Conservation (phyloP, 192 early-diverging fungal species). For the Oehlia diaphana region DNA sequence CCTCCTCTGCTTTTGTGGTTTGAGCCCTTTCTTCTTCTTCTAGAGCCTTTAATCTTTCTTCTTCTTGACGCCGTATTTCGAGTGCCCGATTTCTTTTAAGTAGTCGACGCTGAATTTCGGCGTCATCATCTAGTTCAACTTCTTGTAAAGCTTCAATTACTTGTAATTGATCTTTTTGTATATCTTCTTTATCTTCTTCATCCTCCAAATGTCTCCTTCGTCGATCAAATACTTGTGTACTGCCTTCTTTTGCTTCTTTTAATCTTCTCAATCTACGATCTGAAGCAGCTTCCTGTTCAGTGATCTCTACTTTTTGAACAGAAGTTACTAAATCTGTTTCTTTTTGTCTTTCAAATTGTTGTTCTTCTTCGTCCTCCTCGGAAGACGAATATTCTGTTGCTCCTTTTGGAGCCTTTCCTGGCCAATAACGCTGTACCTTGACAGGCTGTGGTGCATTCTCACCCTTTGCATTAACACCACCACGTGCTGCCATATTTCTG, state of each 20-base stretch:
- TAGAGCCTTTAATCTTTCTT: conserved; percentile 27
- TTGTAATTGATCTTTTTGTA: conserved; percentile 34
- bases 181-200: conserved; percentile 51
- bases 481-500: conserved; percentile 27
- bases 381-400: conserved; percentile 55
- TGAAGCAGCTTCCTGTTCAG: conserved; percentile 39
- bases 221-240: conserved; percentile 29
- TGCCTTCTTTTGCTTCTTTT: conserved; percentile 35
- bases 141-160: conserved; percentile 32
- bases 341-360: conserved; percentile 32
- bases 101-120: conserved; percentile 26
- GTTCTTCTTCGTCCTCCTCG: conserved; percentile 52
- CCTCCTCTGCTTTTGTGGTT: neutral
- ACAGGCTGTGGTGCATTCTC: conserved; percentile 38
- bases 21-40: conserved; percentile 27
- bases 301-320: conserved; percentile 46
- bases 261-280: conserved; percentile 52
- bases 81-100: conserved; percentile 17
- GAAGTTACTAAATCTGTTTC: conserved; percentile 41
- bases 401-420: conserved; percentile 56
- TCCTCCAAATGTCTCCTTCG: conserved; percentile 43
- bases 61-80: conserved; percentile 37
- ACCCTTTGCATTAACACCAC: conserved; percentile 34
- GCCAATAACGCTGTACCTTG: conserved; percentile 58
- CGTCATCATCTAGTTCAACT: conserved; percentile 43